Evolutionary conservation across 2,329 filamentous ascomycete genomes (phyloP), one percentile per base, ranked within the genome.

Genomic region (Sclerotinia spermophila): DNA sequence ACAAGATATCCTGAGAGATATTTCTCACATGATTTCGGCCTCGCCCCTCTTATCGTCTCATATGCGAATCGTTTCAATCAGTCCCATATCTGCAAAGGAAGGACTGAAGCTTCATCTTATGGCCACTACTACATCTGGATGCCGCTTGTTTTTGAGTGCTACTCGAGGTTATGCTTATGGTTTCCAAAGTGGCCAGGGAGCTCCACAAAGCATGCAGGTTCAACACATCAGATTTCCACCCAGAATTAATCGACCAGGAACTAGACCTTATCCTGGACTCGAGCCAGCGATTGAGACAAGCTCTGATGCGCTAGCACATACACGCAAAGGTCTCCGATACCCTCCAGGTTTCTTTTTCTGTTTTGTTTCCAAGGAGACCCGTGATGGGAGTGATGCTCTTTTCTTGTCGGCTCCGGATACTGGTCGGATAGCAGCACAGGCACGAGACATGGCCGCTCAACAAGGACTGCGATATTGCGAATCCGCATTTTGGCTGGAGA

Each of bases 191-290:
- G 86, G 85, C 79, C 80, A 74, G 81, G 83, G 69, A 71, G 89
- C 92, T 0, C 94, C 96, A 0, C 94, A 92, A 76, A 97, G 93
- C 81, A 97, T 99, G 93, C 94, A 97, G 80, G 89, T 97, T n/a
- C 92, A 96, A 76, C 96, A 97, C 78, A 93, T 99, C 81, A 96
- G 96, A 79, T 97, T 97, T 71, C 96, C 96, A 1, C 96, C 96
- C 0, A 80, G 83, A 53, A 75, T 71, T 60, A 79, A 70, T 62
- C 74, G 72, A 35, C 76, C 69, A 80, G 73, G 73, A 73, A 73
- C 73, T 68, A 61, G 74, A 74, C 72, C 70, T 74, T 75, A 73
- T 45, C 60, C 71, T 68, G 68, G 71, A n/a, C 71, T 69, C 10
- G 76, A 77, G 60, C 71, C 74, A 40, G 68, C 74, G 19, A 76